phyloP scores from a whole-genome alignment of 2,329 filamentous ascomycete species.

The Diplodia mutila region DNA sequence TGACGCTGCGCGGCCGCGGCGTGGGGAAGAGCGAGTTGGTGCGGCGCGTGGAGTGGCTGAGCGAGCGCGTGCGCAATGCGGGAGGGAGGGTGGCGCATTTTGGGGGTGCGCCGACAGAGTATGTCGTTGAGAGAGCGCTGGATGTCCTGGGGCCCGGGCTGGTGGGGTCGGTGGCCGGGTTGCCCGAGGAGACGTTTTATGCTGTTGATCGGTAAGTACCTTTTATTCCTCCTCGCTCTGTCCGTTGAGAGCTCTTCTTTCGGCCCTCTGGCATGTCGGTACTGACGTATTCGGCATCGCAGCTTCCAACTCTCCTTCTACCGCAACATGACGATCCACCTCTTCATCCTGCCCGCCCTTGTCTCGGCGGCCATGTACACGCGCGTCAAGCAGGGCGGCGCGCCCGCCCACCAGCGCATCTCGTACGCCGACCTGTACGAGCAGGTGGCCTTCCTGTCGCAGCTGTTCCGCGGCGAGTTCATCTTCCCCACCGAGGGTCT shows the following conservation, averaged over 20 bases:
- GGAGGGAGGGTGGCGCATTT: slow-evolving; percentile 95
- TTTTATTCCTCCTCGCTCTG: neutral
- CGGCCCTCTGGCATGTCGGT: neutral
- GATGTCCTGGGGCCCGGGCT: slow-evolving; percentile 90
- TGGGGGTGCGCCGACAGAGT: slow-evolving; percentile 74
- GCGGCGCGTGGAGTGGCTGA: slow-evolving; percentile 88
- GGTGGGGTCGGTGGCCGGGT: slow-evolving; percentile 75
- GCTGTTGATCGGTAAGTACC: slow-evolving; percentile 73
- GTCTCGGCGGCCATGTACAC: slow-evolving; percentile 91
- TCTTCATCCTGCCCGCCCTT: slow-evolving; percentile 92
- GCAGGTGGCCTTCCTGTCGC: slow-evolving; percentile 77
- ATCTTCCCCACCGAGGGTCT: slow-evolving; percentile 92
- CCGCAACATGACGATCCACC: slow-evolving; percentile 98
- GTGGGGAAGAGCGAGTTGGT: slow-evolving; percentile 86
- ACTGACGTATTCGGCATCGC: neutral
- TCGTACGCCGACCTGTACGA: slow-evolving; percentile 71
- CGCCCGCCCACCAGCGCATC: slow-evolving; percentile 77
- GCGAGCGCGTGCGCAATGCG: slow-evolving; percentile 77
- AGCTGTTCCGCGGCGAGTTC: slow-evolving; percentile 93
- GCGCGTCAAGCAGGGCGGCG: slow-evolving; percentile 87
- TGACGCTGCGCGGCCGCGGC: slow-evolving; percentile 88
- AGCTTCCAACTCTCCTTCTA: slow-evolving; percentile 96
- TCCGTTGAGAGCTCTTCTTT: no score
- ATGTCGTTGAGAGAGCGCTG: slow-evolving; percentile 85
- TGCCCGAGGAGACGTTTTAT: slow-evolving; percentile 91